Conservation (phyloP, 2,329 filamentous ascomycete species). For the Arthrobotrys sphaeroides region DNA sequence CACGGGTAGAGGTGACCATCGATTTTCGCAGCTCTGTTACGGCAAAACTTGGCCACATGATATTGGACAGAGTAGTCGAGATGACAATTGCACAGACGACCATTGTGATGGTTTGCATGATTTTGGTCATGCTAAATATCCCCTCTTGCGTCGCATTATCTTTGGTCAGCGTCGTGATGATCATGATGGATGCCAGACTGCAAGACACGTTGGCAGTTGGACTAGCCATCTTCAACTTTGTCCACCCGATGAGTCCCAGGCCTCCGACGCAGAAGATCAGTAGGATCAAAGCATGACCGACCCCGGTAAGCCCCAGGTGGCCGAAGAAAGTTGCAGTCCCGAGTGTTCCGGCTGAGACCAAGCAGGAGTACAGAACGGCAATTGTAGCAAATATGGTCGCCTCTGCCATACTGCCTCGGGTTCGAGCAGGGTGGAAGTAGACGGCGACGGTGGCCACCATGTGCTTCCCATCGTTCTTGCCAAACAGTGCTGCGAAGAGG, state of each 20-base stretch:
- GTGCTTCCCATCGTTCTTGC: slow-evolving; percentile 74
- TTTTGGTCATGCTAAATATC: slow-evolving; percentile 70
- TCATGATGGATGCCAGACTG: slow-evolving; percentile 71
- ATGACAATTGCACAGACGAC: slow-evolving; percentile 68
- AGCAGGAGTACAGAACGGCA: slow-evolving; percentile 71
- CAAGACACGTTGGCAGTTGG: slow-evolving; percentile 71
- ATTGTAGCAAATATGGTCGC: slow-evolving; percentile 70
- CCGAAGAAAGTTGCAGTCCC: slow-evolving; percentile 71
- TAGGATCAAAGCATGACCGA: slow-evolving; percentile 71
- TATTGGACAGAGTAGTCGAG: slow-evolving; percentile 67
- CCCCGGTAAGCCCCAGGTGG: slow-evolving; percentile 64
- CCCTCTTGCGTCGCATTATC: slow-evolving; percentile 73
- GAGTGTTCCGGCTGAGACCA: slow-evolving; percentile 72
- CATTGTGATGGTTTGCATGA: slow-evolving; percentile 68
- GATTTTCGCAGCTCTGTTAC: slow-evolving; percentile 69
- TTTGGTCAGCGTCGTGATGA: slow-evolving; percentile 73
- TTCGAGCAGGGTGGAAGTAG: slow-evolving; percentile 73
- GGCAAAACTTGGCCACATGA: slow-evolving; percentile 71
- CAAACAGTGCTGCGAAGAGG: slow-evolving; percentile 67
- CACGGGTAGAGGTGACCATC: slow-evolving; percentile 69
- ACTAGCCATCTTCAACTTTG: slow-evolving; percentile 68
- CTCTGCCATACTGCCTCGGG: slow-evolving; percentile 73
- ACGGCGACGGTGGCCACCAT: slow-evolving; percentile 72
- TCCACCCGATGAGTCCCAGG: slow-evolving; percentile 72
- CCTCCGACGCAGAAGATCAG: slow-evolving; percentile 73